phyloP scores from a whole-genome alignment of 2,329 filamentous ascomycete species.

The Paracorniculantispora psalliotae region DNA sequence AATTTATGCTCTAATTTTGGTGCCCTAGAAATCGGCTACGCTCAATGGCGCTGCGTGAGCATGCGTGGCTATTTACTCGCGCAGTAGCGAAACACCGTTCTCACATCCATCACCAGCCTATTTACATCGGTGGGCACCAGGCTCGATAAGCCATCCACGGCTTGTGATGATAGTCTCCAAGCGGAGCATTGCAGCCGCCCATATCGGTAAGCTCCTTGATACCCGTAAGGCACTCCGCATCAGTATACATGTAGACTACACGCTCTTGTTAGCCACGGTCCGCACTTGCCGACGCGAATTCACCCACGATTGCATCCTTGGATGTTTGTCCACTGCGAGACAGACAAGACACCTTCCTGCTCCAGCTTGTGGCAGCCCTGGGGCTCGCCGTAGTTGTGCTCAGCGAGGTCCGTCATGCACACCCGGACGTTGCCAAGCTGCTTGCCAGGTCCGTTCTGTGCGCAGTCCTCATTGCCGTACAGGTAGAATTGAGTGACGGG shows the following conservation, averaged over 20 bases:
- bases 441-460: neutral
- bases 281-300: neutral
- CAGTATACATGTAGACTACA: constrained; percentile 7
- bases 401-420: constrained; percentile 3
- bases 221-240: neutral
- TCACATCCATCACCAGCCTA: neutral
- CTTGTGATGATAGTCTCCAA: neutral
- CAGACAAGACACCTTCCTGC: neutral
- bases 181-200: neutral
- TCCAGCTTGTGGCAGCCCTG: constrained; percentile 8
- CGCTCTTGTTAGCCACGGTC: neutral
- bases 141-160: constrained; percentile 6
- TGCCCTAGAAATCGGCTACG: no score
- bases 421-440: neutral
- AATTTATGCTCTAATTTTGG: neutral
- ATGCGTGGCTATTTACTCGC: no score
- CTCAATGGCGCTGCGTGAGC: no score
- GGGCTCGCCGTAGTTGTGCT: constrained; percentile 9
- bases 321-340: constrained; percentile 7
- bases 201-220: constrained; percentile 1
- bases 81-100: neutral
- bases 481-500: constrained; percentile 7
- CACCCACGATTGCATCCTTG: constrained; percentile 9
- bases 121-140: constrained; percentile 6
- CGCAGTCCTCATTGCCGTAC: neutral